Evolutionary conservation across 768 basidiomycete species (phyloP).

Genomic region (Termitomyces sp.): DNA sequence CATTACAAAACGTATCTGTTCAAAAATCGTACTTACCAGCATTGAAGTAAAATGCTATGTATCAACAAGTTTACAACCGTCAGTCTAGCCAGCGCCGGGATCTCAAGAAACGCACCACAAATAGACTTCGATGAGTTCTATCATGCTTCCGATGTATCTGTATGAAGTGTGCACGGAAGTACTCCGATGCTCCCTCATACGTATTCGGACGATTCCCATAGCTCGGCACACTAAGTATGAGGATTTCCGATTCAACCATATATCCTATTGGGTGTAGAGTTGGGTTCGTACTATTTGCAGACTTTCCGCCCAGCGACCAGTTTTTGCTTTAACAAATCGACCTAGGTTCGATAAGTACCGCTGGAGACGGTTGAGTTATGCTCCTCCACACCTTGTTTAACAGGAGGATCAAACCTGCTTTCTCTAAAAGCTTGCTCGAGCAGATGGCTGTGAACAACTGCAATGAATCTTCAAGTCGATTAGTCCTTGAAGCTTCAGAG

Average conservation of each 20-base stretch:
- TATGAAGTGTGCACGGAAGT: constrained; percentile 82
- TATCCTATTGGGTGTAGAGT: too few relatives aligned
- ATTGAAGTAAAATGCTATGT: constrained; percentile 75
- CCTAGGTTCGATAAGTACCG: constrained; percentile 33
- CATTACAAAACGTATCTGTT: background rate
- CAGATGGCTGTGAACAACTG: constrained; percentile 73
- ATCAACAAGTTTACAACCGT: background rate
- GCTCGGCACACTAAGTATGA: constrained; percentile 77
- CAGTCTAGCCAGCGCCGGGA: constrained; percentile 7
- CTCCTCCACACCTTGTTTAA: constrained; percentile 64
- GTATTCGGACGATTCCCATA: constrained; percentile 74
- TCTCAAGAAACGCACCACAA: constrained; percentile 47
- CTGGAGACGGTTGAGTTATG: constrained; percentile 1
- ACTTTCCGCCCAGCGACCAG: constrained; percentile 64
- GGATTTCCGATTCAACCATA: too few relatives aligned
- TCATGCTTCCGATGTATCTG: constrained; percentile 76
- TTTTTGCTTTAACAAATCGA: constrained; percentile 70
- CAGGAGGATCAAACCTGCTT: constrained; percentile 68
- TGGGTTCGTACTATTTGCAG: constrained; percentile 80
- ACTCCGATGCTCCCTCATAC: constrained; percentile 73
- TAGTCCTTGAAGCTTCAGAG: constrained; percentile 73
- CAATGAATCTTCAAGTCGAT: constrained; percentile 78
- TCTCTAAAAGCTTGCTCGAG: constrained; percentile 65
- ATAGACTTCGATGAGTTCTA: constrained; percentile 70
- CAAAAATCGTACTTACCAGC: constrained; percentile 42